Conservation (phyloP, 495 filamentous ascomycete species). For the Aspergillus indologenus region DNA sequence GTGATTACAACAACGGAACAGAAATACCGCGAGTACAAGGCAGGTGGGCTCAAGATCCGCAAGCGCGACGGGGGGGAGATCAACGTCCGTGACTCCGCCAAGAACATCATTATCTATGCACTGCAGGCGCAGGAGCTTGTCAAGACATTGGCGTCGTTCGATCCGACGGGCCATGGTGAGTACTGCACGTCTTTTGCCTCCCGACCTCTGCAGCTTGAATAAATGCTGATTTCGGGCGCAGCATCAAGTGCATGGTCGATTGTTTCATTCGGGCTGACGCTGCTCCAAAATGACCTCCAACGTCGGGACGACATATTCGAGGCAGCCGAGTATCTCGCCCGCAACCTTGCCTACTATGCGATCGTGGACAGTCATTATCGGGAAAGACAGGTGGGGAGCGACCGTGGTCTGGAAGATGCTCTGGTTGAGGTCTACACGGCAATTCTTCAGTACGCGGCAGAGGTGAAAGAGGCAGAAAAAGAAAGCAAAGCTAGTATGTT, state of each 20-base stretch:
- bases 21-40: constrained; percentile 8
- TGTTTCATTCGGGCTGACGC: constrained; percentile 13
- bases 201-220: neutral
- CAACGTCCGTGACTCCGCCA: constrained; percentile 11
- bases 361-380: constrained; percentile 3
- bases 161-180: constrained; percentile 15
- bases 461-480: neutral
- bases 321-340: constrained; percentile 1
- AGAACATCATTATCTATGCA: constrained; percentile 10
- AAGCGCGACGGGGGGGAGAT: constrained; percentile 1
- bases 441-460: constrained; percentile 6
- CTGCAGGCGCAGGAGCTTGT: constrained; percentile 7
- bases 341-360: neutral
- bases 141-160: constrained; percentile 8
- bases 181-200: neutral
- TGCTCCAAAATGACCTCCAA: constrained; percentile 4
- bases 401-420: neutral
- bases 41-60: constrained; percentile 8
- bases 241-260: constrained; percentile 17
- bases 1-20: constrained; percentile 11
- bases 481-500: neutral
- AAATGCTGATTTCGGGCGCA: neutral
- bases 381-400: neutral
- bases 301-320: constrained; percentile 15
- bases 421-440: constrained; percentile 2